Evolutionary conservation across 2,329 filamentous ascomycete species (phyloP).

Genomic region (Colletotrichum orbiculare): DNA sequence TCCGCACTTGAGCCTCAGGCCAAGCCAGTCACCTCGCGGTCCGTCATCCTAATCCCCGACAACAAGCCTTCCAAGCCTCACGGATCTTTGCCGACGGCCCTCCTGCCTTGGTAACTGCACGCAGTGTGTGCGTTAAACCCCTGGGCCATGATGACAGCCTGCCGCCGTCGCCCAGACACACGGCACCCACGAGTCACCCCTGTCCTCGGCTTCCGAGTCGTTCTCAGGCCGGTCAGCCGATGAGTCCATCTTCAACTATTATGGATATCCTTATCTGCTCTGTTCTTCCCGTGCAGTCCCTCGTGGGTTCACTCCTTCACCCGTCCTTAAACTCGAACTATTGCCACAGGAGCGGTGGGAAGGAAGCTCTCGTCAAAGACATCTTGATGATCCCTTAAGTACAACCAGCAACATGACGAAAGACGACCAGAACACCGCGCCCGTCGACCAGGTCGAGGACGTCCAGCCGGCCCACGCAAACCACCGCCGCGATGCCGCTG

Average conservation of each 20-base stretch:
- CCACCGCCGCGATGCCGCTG: slow-evolving; percentile 53
- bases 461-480: slow-evolving; percentile 2
- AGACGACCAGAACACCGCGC: slow-evolving; percentile 21
- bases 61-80: slow-evolving; percentile 6
- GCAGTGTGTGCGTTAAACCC: no score
- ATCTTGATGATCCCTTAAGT: not conserved
- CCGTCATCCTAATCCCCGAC: not conserved
- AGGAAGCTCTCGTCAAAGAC: not conserved
- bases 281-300: not conserved
- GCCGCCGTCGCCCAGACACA: not conserved
- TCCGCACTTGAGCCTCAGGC: slow-evolving; percentile 6
- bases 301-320: not conserved
- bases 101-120: not conserved
- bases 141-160: no score
- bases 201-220: slow-evolving; percentile 26
- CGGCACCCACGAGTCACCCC: not conserved
- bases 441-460: slow-evolving; percentile 31
- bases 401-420: slow-evolving; percentile 17
- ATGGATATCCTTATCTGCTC: slow-evolving; percentile 16
- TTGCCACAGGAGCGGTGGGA: not conserved
- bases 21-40: not conserved
- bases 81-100: slow-evolving; percentile 5
- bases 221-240: slow-evolving; percentile 2
- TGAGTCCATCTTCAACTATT: not conserved
- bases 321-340: slow-evolving; percentile 1